A percentile compares a stretch with the other conserved stretches of the same genome.
phyloP scores from a whole-genome alignment of 441 rosid genomes.

The Lepidium campestre region DNA sequence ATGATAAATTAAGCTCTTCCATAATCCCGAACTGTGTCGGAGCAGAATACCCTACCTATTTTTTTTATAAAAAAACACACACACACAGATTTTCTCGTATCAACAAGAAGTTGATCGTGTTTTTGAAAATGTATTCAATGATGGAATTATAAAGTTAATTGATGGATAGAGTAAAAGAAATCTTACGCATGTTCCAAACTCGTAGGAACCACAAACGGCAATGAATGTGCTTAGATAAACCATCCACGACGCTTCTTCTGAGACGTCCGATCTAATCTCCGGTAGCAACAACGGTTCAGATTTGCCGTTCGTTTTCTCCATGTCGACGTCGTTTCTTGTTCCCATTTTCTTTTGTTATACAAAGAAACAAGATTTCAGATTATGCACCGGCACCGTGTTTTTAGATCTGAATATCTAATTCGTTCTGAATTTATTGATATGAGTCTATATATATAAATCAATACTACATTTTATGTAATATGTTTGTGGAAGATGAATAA shows the following conservation, averaged over 20 bases:
- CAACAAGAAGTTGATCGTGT: neutral
- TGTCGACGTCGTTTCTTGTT: neutral
- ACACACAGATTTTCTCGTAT: neutral
- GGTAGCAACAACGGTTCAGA: conserved; percentile 36
- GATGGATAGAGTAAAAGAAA: neutral
- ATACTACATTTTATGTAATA: neutral
- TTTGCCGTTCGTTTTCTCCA: conserved; percentile 4
- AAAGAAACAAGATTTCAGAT: no score
- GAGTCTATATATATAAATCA: neutral
- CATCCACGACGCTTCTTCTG: conserved; percentile 34
- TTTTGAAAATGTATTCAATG: no score
- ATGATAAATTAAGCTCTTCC: conserved; percentile 43
- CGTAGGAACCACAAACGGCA: conserved; percentile 59
- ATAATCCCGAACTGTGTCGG: conserved; percentile 49
- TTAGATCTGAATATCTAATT: neutral
- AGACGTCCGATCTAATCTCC: conserved; percentile 14
- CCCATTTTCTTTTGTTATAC: no score
- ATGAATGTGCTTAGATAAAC: conserved; percentile 49
- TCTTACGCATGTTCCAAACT: conserved; percentile 58
- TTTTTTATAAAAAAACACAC: conserved; percentile 5
- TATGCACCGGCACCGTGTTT: neutral
- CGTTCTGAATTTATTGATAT: neutral
- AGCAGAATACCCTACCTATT: conserved; percentile 58
- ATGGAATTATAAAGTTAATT: no score
- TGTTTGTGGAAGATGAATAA: neutral